Evolutionary conservation across 352 stramenopile genomes (phyloP).

Genomic region (Pythium sp.): DNA sequence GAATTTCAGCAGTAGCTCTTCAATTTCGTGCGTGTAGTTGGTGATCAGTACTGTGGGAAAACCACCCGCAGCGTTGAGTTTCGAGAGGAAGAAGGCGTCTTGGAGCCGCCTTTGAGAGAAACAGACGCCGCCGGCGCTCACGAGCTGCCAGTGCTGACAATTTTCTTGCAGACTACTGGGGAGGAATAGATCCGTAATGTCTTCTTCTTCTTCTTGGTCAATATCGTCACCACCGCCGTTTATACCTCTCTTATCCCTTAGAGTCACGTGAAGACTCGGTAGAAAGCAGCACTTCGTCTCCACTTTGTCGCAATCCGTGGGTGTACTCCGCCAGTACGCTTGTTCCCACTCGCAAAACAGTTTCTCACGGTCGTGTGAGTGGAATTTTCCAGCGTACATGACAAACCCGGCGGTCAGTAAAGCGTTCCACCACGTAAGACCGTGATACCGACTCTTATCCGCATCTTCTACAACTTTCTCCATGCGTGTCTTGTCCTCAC

Average conservation of each 20-base stretch:
- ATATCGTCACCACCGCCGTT: background rate
- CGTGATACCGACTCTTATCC: conserved; percentile 21
- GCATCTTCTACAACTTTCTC: conserved; percentile 16
- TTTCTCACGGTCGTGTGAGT: conserved; percentile 8
- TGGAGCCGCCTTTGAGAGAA: conserved; percentile 51
- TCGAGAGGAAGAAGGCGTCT: conserved; percentile 36
- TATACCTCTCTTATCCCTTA: conserved; percentile 11
- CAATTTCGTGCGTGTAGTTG: conserved; percentile 32
- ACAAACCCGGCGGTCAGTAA: conserved; percentile 43
- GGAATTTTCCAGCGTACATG: conserved; percentile 29
- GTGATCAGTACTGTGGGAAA: conserved; percentile 46
- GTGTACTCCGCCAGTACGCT: conserved; percentile 9
- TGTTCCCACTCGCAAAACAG: conserved; percentile 25
- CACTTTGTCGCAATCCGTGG: background rate
- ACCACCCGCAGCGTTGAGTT: conserved; percentile 20
- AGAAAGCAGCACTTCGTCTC: conserved; percentile 18
- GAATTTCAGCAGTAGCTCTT: conserved; percentile 42
- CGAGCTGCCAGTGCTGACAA: conserved; percentile 21
- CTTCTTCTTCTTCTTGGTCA: background rate
- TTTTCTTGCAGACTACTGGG: background rate
- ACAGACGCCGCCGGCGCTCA: conserved; percentile 22
- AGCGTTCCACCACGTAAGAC: conserved; percentile 49
- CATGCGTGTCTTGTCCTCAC: conserved; percentile 30
- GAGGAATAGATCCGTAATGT: conserved; percentile 6
- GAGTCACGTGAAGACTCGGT: conserved; percentile 22